Base-by-base conservation (phyloP, 164 flowering plant genomes). In the Tinospora cordifolia region DNA sequence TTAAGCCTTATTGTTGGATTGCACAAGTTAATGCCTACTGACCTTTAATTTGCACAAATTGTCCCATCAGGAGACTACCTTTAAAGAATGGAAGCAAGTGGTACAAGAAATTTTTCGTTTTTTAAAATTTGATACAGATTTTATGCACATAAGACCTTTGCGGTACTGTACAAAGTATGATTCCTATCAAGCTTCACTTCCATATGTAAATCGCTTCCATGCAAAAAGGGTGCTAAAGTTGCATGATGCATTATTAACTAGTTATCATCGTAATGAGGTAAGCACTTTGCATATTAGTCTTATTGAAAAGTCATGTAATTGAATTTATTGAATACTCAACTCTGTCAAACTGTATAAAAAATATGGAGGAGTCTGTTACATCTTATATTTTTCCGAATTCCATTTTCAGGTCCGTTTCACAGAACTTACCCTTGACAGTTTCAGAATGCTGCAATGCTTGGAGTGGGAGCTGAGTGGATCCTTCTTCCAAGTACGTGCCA, bases 401-500 rank as follows among this genome's bases (percentile, higher is more conserved):
- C 62, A n/a, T 34, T 80, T 78, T 69, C 87, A 94, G 99, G 96
- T 92, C 27, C 91, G 88, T 75, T 95, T 90, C 84, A 87, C 97
- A 38, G 99, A 95, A 80, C 79, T 90, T 71, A 92, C 98, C 8
- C 66, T 95, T 74, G 98, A 95, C 80, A 84, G 90, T 47, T 89
- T 81, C 71, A 87, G 99, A 80, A 95, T 95, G 99, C 76, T 92
- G 69, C 99, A 92, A 79, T 90, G 93, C 81, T 78, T 95, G 77
- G 99, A 95, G 80, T 92, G 99, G 99, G 98, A 95, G 72, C 98
- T 97, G 9, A 86, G 89, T 81, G 98, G 89, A 73, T 78, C 92
- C 24, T 88, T 90, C 76, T 87, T 82, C 77, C 87, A 88, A 68
- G 86, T 83, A 78, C 87, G 68, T 65, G 81, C 82, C 24, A 81